Percentiles rank a stretch among this genome's conserved stretches.
phyloP scores from a whole-genome alignment of 495 filamentous ascomycete species.

The Hyaloscypha variabilis region DNA sequence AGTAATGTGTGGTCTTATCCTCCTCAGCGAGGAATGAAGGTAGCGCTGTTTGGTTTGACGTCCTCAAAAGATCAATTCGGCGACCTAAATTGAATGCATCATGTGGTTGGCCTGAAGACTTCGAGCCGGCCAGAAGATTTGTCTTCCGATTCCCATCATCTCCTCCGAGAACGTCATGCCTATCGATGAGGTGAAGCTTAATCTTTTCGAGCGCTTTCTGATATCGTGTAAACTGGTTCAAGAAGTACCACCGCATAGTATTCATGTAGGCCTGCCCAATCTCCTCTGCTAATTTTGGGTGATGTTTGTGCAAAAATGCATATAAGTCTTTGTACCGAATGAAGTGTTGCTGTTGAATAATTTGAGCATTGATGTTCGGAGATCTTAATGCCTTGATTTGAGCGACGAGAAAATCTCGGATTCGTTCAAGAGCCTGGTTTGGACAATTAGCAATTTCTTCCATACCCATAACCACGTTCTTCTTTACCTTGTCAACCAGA shows the following conservation, averaged over 20 bases:
- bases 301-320: slow-evolving; percentile 77
- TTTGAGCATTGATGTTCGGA: slow-evolving; percentile 93
- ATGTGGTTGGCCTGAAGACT: slow-evolving; percentile 62
- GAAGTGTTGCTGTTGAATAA: slow-evolving; percentile 90
- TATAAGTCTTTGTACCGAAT: slow-evolving; percentile 86
- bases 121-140: slow-evolving; percentile 41
- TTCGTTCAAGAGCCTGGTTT: slow-evolving; percentile 82
- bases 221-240: slow-evolving; percentile 89
- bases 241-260: slow-evolving; percentile 98
- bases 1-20: slow-evolving; percentile 78
- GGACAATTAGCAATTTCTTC: slow-evolving; percentile 22
- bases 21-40: slow-evolving; percentile 86
- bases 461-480: no score
- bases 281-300: slow-evolving; percentile 77
- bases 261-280: slow-evolving; percentile 95
- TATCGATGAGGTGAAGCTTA: slow-evolving; percentile 79
- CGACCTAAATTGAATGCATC: slow-evolving; percentile 89
- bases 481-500: slow-evolving; percentile 73
- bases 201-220: slow-evolving; percentile 80
- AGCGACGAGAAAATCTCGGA: slow-evolving; percentile 89
- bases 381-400: slow-evolving; percentile 92
- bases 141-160: slow-evolving; percentile 69
- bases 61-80: slow-evolving; percentile 76
- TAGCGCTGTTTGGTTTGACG: slow-evolving; percentile 69
- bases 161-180: slow-evolving; percentile 80